Base-by-base conservation (phyloP, 1,284 basidiomycete genomes). In the Ceratobasidium sp. region DNA sequence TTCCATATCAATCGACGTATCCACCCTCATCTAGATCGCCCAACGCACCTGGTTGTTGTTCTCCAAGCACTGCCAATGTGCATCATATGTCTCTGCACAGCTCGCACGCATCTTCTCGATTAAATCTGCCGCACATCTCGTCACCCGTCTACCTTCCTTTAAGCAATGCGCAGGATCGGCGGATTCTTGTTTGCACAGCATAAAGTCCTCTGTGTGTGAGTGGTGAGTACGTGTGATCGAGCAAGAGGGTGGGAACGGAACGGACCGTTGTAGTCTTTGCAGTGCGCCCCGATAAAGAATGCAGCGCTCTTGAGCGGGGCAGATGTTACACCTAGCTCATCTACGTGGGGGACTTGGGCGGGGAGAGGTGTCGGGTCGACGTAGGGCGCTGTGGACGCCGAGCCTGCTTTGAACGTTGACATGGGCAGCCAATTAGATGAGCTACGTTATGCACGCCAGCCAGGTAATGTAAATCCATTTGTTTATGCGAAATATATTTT, bases 151-250 rank as follows among this genome's bases (percentile, higher is more conserved):
- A 31, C 97, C 97, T 80, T 99, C 97, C 84, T 93, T 92, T 80
- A 99, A 80, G 81, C 97, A 99, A 80, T 97, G 94, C 38, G 80
- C 94, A 13, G 97, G 94, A 78, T 98, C 90, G 68, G 86, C 85
- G 78, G 87, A 90, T 83, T 98, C 95, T 55, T 87, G 83, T 83
- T 99, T 99, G 87, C 97, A 99, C 69, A 98, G 90, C 94, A 99
- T 98, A 77, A 98, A 99, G 83, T 99, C 96, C 87, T 98, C 95
- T 97, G 77, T 50, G 68, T 40, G 55, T 45, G 69, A 54, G n/a
- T 31, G 38, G 31, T 25, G 20, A 8, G 42, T 20, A 20, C 25
- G 38, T 20, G 45, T 29, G 22, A 22, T 15, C 31, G 25, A 43
- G 13, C 15, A n/a, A 38, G 54, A 29, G 54, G 27, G 40, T 55